Percentiles rank a stretch among this genome's conserved stretches.
phyloP scores from a whole-genome alignment of 169 alveolate species.

The Cryptosporidium felis region DNA sequence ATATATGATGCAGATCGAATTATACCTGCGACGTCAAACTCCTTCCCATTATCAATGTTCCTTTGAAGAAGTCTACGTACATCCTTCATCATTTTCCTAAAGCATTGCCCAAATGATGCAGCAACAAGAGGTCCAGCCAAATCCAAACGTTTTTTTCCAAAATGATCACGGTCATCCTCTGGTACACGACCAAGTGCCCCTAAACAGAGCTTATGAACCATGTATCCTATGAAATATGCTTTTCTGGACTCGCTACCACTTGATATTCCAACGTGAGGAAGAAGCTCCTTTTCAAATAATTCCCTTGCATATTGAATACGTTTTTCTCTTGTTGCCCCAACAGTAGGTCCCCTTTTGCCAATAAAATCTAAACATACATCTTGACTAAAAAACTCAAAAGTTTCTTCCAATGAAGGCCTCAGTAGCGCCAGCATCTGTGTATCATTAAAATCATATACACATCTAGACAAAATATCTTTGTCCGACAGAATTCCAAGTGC shows the following conservation, averaged over 20 bases:
- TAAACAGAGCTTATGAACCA: constrained; percentile 95
- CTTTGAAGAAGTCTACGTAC: constrained; percentile 90
- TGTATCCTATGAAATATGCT: constrained; percentile 98
- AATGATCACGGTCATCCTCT: constrained; percentile 99
- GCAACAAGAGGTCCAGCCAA: constrained; percentile 98
- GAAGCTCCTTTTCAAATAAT: constrained; percentile 93
- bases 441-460: constrained; percentile 94
- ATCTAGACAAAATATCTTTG: constrained; percentile 87
- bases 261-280: constrained; percentile 97
- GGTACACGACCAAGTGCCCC: constrained; percentile 95
- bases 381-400: constrained; percentile 91
- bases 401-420: constrained; percentile 95
- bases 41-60: constrained; percentile 89
- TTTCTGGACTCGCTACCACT: constrained; percentile 93
- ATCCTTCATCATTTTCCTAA: constrained; percentile 93
- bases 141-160: constrained; percentile 99
- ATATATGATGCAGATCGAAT: constrained; percentile 88
- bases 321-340: constrained; percentile 90
- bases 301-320: constrained; percentile 94
- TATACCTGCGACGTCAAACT: constrained; percentile 90
- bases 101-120: constrained; percentile 93
- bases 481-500: constrained; percentile 96
- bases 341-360: constrained; percentile 96
- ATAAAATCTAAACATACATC: constrained; percentile 90
- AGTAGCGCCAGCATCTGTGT: constrained; percentile 94